Evolutionary conservation across 805 yeast species (phyloP).

Genomic region (Candida rishiriensis): DNA sequence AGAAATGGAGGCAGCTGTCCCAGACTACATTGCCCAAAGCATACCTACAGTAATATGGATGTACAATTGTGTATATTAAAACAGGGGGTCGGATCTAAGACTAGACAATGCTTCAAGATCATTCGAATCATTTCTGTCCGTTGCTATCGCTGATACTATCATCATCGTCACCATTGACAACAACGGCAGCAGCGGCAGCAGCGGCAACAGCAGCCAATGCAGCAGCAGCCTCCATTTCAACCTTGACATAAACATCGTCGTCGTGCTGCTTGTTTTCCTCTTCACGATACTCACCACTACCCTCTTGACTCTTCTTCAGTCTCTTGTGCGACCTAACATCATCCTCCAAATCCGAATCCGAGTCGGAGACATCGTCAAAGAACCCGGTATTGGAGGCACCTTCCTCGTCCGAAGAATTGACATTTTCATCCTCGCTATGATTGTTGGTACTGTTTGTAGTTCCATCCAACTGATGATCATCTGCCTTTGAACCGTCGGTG

Average conservation of each 20-base stretch:
- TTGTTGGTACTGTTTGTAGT: too few species aligned
- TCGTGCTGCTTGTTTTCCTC: background rate
- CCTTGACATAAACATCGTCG: background rate
- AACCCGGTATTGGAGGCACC: background rate
- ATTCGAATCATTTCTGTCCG: too few species aligned
- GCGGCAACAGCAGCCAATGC: conserved; percentile 1
- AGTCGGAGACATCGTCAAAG: background rate
- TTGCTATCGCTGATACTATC: background rate
- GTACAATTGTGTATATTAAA: too few species aligned
- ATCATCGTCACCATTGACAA: background rate
- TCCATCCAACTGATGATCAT: too few species aligned
- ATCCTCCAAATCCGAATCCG: background rate
- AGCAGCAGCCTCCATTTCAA: background rate
- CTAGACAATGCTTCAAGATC: too few species aligned
- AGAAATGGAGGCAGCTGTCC: too few species aligned
- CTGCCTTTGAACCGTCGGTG: background rate
- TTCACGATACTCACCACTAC: background rate
- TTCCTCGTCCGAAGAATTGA: too few species aligned
- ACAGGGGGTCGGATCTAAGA: too few species aligned
- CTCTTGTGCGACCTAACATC: background rate
- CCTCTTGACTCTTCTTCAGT: background rate
- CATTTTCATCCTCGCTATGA: too few species aligned
- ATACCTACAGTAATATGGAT: too few species aligned
- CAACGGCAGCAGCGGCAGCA: conserved; percentile 1
- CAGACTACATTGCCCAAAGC: too few species aligned